phyloP scores from a whole-genome alignment of 345 rosid species.

The Combretum micranthum region DNA sequence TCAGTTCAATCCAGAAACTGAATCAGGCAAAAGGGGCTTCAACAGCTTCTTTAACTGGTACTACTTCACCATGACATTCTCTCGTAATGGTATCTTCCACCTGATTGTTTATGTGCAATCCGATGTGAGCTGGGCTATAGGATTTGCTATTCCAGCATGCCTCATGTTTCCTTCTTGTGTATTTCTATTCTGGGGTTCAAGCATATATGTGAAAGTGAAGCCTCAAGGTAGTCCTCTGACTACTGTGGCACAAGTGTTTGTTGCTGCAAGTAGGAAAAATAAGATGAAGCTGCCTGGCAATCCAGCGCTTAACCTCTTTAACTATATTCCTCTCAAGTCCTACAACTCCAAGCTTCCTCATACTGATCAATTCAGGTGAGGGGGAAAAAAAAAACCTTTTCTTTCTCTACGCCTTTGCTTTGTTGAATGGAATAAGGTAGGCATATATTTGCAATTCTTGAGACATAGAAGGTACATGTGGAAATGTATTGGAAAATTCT shows the following conservation, averaged over 20 bases:
- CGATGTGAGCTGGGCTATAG: constrained; percentile 48
- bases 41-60: constrained; percentile 57
- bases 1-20: constrained; percentile 39
- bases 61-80: constrained; percentile 35
- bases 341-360: constrained; percentile 29
- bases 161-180: constrained; percentile 31
- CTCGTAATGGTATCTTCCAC: constrained; percentile 34
- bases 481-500: no score
- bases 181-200: constrained; percentile 29
- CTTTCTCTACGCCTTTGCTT: no score
- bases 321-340: constrained; percentile 19
- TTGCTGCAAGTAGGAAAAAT: constrained; percentile 52
- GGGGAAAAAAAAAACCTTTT: not conserved
- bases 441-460: no score
- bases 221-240: constrained; percentile 36
- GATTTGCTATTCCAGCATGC: constrained; percentile 40
- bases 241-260: constrained; percentile 36
- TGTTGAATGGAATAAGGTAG: no score
- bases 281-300: constrained; percentile 30
- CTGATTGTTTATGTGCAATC: constrained; percentile 41
- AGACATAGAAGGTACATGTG: no score
- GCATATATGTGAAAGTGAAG: constrained; percentile 26
- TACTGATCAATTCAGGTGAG: constrained; percentile 38
- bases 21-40: constrained; percentile 27
- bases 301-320: constrained; percentile 26